Conservation (phyloP, 208 protist species). For the Endotrypanum monterogeii region DNA sequence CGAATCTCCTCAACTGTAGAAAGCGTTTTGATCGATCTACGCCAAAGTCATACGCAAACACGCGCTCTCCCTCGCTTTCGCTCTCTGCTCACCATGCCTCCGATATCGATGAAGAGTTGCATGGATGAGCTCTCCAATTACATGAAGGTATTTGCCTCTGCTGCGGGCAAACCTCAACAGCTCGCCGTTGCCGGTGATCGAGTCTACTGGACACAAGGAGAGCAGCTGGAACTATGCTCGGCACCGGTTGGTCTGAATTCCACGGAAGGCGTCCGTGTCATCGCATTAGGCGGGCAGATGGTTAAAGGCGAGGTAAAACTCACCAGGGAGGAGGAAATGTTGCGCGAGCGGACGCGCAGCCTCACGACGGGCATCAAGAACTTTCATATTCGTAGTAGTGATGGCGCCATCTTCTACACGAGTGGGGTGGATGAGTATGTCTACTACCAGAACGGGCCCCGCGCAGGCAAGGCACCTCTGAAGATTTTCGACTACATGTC, state of each 20-base stretch:
- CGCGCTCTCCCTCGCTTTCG: too few relatives aligned
- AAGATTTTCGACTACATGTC: constrained; percentile 66
- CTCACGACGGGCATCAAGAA: constrained; percentile 60
- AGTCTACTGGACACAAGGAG: constrained; percentile 85
- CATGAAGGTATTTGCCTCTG: constrained; percentile 28
- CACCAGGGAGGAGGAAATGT: constrained; percentile 81
- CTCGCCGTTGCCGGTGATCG: constrained; percentile 49
- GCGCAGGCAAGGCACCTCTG: constrained; percentile 39
- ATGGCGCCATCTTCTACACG: constrained; percentile 73
- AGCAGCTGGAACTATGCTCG: constrained; percentile 66
- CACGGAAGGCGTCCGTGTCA: constrained; percentile 21
- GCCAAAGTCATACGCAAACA: neutral
- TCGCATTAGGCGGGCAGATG: constrained; percentile 11
- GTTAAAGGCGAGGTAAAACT: constrained; percentile 25
- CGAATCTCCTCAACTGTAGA: neutral
- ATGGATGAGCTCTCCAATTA: constrained; percentile 49
- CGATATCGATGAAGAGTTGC: constrained; percentile 35
- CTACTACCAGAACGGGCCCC: constrained; percentile 57
- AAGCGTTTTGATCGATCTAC: too few relatives aligned
- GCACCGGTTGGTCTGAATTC: constrained; percentile 25
- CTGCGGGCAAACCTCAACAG: constrained; percentile 63
- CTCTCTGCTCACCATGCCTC: constrained; percentile 8
- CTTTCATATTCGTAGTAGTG: constrained; percentile 53
- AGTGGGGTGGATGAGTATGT: constrained; percentile 58
- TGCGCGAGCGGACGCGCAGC: constrained; percentile 76